Evolutionary conservation across 2,329 filamentous ascomycete genomes (phyloP).

Genomic region (Xylariaceae sp.): DNA sequence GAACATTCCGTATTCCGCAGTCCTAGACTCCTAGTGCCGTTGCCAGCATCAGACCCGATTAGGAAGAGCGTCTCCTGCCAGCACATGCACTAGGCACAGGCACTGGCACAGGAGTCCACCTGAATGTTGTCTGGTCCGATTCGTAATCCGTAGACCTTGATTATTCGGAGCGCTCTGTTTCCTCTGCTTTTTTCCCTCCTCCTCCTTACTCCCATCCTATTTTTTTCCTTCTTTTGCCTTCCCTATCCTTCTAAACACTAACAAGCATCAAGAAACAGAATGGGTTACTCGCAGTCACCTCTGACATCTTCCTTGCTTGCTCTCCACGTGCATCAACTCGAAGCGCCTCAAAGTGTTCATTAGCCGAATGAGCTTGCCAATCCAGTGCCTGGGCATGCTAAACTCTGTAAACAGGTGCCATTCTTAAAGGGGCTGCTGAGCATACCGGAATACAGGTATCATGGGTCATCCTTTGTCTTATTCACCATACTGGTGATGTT

Average conservation of each 20-base stretch:
- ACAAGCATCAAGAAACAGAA: too few relatives aligned
- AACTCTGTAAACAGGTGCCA: background rate
- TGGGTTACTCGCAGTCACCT: too few relatives aligned
- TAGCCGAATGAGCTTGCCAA: background rate
- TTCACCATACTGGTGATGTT: background rate
- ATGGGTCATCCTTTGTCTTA: background rate
- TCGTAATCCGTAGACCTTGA: too few relatives aligned
- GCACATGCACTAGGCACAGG: too few relatives aligned
- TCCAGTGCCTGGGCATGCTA: background rate
- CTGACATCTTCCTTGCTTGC: too few relatives aligned
- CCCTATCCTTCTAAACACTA: too few relatives aligned
- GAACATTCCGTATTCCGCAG: background rate
- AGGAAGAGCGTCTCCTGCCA: background rate
- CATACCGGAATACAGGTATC: constrained; percentile 3
- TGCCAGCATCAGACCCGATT: background rate
- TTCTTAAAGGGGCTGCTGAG: background rate
- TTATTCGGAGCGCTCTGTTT: background rate
- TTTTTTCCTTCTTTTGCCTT: too few relatives aligned
- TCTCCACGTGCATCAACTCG: too few relatives aligned
- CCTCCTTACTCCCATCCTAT: background rate
- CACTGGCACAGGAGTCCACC: background rate
- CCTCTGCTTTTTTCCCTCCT: background rate
- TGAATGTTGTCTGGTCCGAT: background rate
- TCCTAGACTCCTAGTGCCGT: background rate
- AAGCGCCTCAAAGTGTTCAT: too few relatives aligned